These are phyloP conservation scores for Calonectria pauciramosa DNA, from an alignment of 2,329 filamentous ascomycete genomes.

Conservation along the genomic window DNA sequence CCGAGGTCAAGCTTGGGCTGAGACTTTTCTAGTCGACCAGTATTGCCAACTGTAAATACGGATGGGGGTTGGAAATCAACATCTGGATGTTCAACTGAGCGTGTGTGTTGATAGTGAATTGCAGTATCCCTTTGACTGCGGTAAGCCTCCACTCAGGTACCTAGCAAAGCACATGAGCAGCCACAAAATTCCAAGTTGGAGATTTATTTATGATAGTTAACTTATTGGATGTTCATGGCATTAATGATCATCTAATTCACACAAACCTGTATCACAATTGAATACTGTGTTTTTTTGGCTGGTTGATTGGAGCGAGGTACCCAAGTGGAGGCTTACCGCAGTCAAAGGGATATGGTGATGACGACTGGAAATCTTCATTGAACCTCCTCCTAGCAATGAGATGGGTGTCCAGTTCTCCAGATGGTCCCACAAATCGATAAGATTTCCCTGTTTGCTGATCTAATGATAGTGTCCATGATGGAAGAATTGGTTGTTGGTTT, in stretches of 20 bases:
- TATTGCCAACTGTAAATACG: background rate
- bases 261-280: too few relatives aligned
- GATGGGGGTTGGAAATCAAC: background rate
- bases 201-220: too few relatives aligned
- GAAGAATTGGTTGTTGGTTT: background rate
- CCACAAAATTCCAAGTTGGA: too few relatives aligned
- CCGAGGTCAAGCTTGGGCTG: background rate
- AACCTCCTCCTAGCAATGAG: background rate
- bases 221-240: too few relatives aligned
- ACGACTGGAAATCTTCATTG: background rate
- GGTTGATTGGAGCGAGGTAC: too few relatives aligned
- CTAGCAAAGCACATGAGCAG: too few relatives aligned
- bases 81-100: background rate
- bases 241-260: too few relatives aligned
- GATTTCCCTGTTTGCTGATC: background rate
- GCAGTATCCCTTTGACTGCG: too few relatives aligned
- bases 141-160: too few relatives aligned
- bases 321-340: too few relatives aligned
- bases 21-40: background rate
- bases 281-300: too few relatives aligned
- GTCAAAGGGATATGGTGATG: background rate
- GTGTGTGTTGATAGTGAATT: background rate
- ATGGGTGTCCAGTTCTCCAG: background rate
- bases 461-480: background rate
- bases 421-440: background rate